Conservation (phyloP, 2,329 filamentous ascomycete genomes). For the Pseudocercospora fijiensis region DNA sequence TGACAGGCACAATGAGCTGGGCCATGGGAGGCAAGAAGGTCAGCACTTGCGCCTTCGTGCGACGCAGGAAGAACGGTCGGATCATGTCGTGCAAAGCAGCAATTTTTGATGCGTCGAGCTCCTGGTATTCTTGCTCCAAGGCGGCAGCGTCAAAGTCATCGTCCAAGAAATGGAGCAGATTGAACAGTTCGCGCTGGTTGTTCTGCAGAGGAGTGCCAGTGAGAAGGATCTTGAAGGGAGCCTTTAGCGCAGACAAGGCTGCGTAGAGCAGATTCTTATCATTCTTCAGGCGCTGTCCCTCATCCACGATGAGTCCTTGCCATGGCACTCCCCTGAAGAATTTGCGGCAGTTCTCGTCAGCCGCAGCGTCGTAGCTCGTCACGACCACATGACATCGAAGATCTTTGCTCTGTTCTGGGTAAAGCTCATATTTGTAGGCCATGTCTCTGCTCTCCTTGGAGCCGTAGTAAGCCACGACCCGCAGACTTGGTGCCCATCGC, state of each 20-base stretch:
- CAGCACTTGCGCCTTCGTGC: constrained; percentile 87
- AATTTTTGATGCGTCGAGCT: constrained; percentile 81
- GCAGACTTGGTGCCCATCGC: constrained; percentile 80
- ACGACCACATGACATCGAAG: constrained; percentile 89
- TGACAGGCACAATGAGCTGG: constrained; percentile 93
- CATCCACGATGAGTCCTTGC: constrained; percentile 87
- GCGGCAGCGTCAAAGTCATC: constrained; percentile 65
- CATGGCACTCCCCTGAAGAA: constrained; percentile 73
- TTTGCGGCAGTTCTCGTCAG: constrained; percentile 68
- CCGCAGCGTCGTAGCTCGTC: constrained; percentile 88
- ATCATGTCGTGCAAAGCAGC: constrained; percentile 79
- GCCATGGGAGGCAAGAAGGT: constrained; percentile 90
- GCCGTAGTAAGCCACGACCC: constrained; percentile 92
- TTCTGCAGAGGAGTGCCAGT: constrained; percentile 93
- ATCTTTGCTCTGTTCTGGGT: constrained; percentile 62
- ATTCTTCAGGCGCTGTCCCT: constrained; percentile 93
- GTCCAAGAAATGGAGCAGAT: constrained; percentile 92
- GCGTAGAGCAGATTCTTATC: constrained; percentile 80
- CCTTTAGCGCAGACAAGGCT: constrained; percentile 68
- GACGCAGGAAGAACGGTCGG: constrained; percentile 66
- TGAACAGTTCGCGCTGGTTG: constrained; percentile 92
- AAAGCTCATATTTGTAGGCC: constrained; percentile 80
- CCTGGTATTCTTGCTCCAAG: constrained; percentile 71
- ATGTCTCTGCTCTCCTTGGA: constrained; percentile 71
- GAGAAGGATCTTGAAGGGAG: constrained; percentile 80